phyloP scores from a whole-genome alignment of 2,329 filamentous ascomycete genomes.

The Cercospora brassicicola region DNA sequence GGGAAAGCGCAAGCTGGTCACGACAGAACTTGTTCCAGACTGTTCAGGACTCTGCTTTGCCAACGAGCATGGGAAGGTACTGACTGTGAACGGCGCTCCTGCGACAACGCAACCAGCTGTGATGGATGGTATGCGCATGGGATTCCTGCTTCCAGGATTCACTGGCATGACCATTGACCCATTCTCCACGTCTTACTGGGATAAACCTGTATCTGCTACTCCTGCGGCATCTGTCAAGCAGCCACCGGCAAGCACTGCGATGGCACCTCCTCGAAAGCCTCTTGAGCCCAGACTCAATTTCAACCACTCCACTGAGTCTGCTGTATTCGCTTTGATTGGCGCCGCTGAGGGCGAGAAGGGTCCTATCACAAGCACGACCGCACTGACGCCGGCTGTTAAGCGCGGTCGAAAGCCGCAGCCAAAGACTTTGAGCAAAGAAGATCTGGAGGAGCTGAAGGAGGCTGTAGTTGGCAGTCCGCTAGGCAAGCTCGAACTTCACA shows the following conservation, averaged over 20 bases:
- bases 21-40: constrained; percentile 70
- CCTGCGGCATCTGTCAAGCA: constrained; percentile 30
- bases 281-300: constrained; percentile 43
- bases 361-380: constrained; percentile 36
- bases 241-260: constrained; percentile 21
- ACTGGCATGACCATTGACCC: constrained; percentile 69
- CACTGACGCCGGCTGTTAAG: constrained; percentile 33
- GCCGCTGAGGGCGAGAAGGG: constrained; percentile 37
- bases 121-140: constrained; percentile 36
- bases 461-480: constrained; percentile 69
- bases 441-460: constrained; percentile 66
- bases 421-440: constrained; percentile 58
- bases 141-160: constrained; percentile 34
- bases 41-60: constrained; percentile 86
- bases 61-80: constrained; percentile 53
- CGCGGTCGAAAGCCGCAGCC: constrained; percentile 40
- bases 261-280: constrained; percentile 47
- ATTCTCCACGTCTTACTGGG: constrained; percentile 81
- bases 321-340: constrained; percentile 31
- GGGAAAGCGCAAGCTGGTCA: constrained; percentile 59
- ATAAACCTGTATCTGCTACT: constrained; percentile 33
- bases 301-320: constrained; percentile 23
- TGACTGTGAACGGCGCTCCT: constrained; percentile 48
- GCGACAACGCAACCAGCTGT: constrained; percentile 36
- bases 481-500: constrained; percentile 72